Evolutionary conservation across 352 stramenopile species (phyloP).

Genomic region (Phytophthora constricta): DNA sequence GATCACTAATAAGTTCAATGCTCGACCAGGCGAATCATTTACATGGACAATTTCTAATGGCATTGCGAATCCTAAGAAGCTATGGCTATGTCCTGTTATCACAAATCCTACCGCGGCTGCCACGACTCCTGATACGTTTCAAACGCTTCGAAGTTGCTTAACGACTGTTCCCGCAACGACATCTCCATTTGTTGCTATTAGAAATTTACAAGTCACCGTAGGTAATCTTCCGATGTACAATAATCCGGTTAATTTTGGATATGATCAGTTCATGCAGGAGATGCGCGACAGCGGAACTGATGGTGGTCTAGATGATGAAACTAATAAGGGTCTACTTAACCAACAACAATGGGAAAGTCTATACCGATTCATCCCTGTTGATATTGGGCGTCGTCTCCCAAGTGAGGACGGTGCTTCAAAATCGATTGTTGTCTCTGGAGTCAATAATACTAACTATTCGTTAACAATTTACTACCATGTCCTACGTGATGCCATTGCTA

Average conservation of each 20-base stretch:
- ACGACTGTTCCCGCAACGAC: conserved; percentile 29
- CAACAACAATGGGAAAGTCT: neutral
- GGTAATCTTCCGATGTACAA: conserved; percentile 29
- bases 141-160: conserved; percentile 8
- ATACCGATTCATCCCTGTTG: neutral
- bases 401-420: neutral
- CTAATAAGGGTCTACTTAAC: no score
- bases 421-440: neutral
- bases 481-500: neutral
- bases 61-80: conserved; percentile 3
- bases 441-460: neutral
- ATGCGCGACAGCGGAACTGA: no score
- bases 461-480: neutral
- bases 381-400: neutral
- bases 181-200: no score
- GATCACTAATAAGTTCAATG: no score
- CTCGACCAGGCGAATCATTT: no score
- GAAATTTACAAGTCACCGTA: conserved; percentile 32
- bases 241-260: neutral
- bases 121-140: conserved; percentile 21
- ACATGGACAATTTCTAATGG: conserved; percentile 6
- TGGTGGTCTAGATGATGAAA: no score
- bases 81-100: neutral
- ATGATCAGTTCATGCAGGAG: neutral
- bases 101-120: conserved; percentile 1